A percentile compares a stretch with the other conserved stretches of the same genome.
Conservation (phyloP, 306 rosid genomes). For the Fragaria iinumae region DNA sequence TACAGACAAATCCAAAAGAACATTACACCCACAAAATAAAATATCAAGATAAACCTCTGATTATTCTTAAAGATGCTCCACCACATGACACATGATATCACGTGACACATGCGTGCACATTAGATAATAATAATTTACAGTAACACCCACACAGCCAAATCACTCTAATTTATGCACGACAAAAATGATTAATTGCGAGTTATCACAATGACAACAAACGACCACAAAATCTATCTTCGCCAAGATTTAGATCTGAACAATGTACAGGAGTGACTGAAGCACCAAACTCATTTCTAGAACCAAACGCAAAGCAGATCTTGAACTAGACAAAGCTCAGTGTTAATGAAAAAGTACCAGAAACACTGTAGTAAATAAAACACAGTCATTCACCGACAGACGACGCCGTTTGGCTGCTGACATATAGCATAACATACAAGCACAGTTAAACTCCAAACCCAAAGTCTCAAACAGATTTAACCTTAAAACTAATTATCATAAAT, state of each 20-base stretch:
- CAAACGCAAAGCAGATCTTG: constrained; percentile 13
- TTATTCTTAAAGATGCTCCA: constrained; percentile 12
- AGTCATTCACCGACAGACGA: neutral
- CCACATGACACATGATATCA: constrained; percentile 13
- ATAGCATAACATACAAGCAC: neutral
- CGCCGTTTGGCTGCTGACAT: neutral
- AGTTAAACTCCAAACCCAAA: neutral
- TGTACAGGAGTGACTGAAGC: neutral
- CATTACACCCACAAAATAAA: neutral
- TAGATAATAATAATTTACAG: neutral
- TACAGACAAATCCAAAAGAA: constrained; percentile 12
- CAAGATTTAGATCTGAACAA: constrained; percentile 21
- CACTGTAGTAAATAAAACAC: too few relatives aligned
- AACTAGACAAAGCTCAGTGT: neutral
- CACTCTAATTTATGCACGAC: constrained; percentile 20
- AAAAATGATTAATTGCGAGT: constrained; percentile 20
- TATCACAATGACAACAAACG: neutral
- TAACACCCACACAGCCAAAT: constrained; percentile 6
- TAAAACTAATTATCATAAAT: neutral
- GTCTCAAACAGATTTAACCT: neutral
- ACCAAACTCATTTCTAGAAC: neutral
- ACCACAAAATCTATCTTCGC: constrained; percentile 1
- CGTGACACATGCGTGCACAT: constrained; percentile 23
- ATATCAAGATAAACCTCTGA: neutral
- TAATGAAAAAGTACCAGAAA: neutral